Base-by-base conservation (phyloP, 176 grass and related monocot species). In the Rhynchospora tenuis region DNA sequence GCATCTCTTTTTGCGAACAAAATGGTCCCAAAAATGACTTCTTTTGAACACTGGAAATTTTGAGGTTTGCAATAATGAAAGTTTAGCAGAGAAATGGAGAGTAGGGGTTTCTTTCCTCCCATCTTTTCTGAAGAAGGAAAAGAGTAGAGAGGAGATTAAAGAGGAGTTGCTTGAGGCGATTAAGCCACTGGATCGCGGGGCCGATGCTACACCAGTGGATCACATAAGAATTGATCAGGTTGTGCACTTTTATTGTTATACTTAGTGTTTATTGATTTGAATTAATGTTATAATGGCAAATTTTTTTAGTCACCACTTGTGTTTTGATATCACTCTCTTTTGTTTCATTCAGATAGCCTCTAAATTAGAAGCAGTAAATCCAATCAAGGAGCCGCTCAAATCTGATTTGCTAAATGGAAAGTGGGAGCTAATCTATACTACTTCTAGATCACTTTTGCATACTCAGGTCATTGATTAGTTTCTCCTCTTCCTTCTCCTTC, bases 371-470 rank as follows among this genome's bases (percentile, higher is more conserved):
- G 90, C 86, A 69, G 72, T 91, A 63, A 93, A 83, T 79, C 46
- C 83, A 26, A 80, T 88, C 82, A 98, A 98, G 89, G 90, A 93
- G 59, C 90, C 95, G 1, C 89, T 94, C 78, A 98, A 98, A 84
- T 98, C 95, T 14, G 84, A 93, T 48, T 84, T 94, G 28, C 77
- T 98, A 48, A 95, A 98, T 86, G 92, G 95, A 47, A 98, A 98
- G 82, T 98, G 95, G 92, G 90, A 94, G 86, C 89, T 98, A 10
- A 56, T 98, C 15, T 91, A 98, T 82, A 98, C 95, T 73, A 98
- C 95, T 64, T 98, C 92, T 47, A 76, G 82, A 9, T 91, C 92
- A 73, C 91, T 94, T 88, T 64, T 98, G 58, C 83, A 94, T 78
- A 84, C 89, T 79, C 82, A 93, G 92, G 95, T 94, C 46, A 60